A percentile compares a stretch with the other conserved stretches of the same genome.
These are phyloP conservation scores for Leccinum insigne DNA, from an alignment of 1,284 basidiomycete species.

Conservation along the genomic window DNA sequence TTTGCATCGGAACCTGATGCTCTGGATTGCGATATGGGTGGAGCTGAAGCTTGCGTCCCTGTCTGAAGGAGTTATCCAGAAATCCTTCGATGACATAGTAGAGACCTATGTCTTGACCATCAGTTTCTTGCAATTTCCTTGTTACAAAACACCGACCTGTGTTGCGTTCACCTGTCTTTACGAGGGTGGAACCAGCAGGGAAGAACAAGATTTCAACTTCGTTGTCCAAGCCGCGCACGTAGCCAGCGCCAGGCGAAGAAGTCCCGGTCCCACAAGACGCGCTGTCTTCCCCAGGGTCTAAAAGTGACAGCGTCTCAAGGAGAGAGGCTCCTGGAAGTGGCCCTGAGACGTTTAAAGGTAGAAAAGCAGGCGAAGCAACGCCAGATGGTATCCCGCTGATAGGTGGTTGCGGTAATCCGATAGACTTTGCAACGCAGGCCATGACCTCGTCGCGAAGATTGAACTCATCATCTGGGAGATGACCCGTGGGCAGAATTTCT, in stretches of 20 bases:
- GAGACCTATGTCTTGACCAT: slow-evolving; percentile 54
- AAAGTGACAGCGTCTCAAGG: slow-evolving; percentile 82
- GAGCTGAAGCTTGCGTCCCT: slow-evolving; percentile 36
- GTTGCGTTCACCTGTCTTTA: slow-evolving; percentile 88
- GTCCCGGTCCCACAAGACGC: slow-evolving; percentile 65
- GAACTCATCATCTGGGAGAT: slow-evolving; percentile 59
- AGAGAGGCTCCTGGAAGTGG: slow-evolving; percentile 59
- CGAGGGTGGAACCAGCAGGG: slow-evolving; percentile 83
- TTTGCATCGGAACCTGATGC: slow-evolving; percentile 26
- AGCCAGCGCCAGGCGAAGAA: slow-evolving; percentile 57
- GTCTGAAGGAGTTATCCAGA: slow-evolving; percentile 81
- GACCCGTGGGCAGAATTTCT: slow-evolving; percentile 33
- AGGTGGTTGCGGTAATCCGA: slow-evolving; percentile 90
- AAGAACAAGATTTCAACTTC: slow-evolving; percentile 97
- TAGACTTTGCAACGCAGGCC: slow-evolving; percentile 97
- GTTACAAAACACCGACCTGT: slow-evolving; percentile 52
- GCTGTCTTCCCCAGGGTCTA: slow-evolving; percentile 71
- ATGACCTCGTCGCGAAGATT: slow-evolving; percentile 95
- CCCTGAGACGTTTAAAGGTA: slow-evolving; percentile 50
- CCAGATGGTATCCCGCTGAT: slow-evolving; percentile 63
- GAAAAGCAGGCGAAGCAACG: slow-evolving; percentile 64
- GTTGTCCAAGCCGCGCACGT: slow-evolving; percentile 84
- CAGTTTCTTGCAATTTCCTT: slow-evolving; percentile 1
- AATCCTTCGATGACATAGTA: slow-evolving; percentile 99
- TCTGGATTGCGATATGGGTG: slow-evolving; percentile 26